Evolutionary conservation across 2,329 filamentous ascomycete genomes (phyloP).

Genomic region (Ophiostoma sp.): DNA sequence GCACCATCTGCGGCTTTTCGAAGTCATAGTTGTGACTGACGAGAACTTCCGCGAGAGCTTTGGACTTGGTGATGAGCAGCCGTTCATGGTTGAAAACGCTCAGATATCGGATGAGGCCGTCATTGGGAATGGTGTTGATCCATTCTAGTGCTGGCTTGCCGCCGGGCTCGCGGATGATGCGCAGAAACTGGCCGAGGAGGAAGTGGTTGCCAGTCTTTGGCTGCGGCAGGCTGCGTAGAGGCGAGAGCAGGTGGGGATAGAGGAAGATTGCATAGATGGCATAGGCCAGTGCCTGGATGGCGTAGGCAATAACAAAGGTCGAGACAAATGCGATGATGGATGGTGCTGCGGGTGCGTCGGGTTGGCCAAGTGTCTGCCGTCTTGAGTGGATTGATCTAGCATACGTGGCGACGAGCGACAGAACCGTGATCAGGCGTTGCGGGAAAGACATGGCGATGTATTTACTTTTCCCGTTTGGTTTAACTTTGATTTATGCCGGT

Average conservation of each 20-base stretch:
- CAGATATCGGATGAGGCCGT: constrained; percentile 64
- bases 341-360: not conserved
- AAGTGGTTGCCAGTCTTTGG: constrained; percentile 40
- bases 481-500: no score
- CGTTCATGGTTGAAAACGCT: constrained; percentile 58
- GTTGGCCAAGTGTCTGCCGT: not conserved
- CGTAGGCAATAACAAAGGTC: constrained; percentile 36
- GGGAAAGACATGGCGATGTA: not conserved
- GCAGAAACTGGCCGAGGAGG: constrained; percentile 45
- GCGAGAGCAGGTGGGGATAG: constrained; percentile 48
- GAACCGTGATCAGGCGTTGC: not conserved
- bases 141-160: constrained; percentile 43
- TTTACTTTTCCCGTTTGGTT: no score
- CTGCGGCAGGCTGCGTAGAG: constrained; percentile 45
- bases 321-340: constrained; percentile 34
- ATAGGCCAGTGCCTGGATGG: constrained; percentile 36
- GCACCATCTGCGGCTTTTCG: constrained; percentile 53
- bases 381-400: constrained; percentile 17
- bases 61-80: constrained; percentile 56
- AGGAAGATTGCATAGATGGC: constrained; percentile 42
- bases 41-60: constrained; percentile 64
- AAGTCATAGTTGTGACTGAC: constrained; percentile 67
- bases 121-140: constrained; percentile 54
- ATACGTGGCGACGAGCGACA: constrained; percentile 22
- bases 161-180: constrained; percentile 38